These are phyloP conservation scores for Colletotrichum zoysiae DNA, from an alignment of 2,329 filamentous ascomycete species.

Conservation along the genomic window DNA sequence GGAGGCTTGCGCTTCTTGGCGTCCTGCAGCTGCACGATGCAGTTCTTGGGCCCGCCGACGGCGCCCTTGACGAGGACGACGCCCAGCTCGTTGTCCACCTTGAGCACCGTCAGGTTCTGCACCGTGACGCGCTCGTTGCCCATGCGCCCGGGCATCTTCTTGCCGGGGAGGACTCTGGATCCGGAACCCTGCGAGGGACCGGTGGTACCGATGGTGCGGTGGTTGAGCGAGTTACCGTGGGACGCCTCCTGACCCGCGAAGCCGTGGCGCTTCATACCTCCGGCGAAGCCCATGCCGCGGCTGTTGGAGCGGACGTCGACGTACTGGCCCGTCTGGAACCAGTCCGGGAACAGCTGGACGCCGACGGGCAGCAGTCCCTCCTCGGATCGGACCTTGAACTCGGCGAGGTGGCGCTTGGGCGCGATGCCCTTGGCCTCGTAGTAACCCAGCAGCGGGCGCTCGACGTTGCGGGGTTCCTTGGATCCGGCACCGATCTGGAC, in stretches of 20 bases:
- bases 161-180: slow-evolving; percentile 92
- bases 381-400: slow-evolving; percentile 86
- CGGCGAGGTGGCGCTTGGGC: slow-evolving; percentile 85
- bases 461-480: slow-evolving; percentile 80
- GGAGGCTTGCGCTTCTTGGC: slow-evolving; percentile 83
- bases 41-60: slow-evolving; percentile 89
- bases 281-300: slow-evolving; percentile 92
- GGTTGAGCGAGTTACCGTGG: slow-evolving; percentile 95
- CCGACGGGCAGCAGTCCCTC: slow-evolving; percentile 82
- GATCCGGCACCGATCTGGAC: slow-evolving; percentile 88
- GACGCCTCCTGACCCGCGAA: slow-evolving; percentile 90
- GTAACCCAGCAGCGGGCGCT: slow-evolving; percentile 87
- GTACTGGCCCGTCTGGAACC: slow-evolving; percentile 91
- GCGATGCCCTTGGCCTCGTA: slow-evolving; percentile 85
- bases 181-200: slow-evolving; percentile 93
- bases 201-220: slow-evolving; percentile 90
- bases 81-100: slow-evolving; percentile 88
- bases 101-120: slow-evolving; percentile 90
- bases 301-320: slow-evolving; percentile 86
- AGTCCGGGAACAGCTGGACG: slow-evolving; percentile 81
- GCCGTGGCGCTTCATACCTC: slow-evolving; percentile 97
- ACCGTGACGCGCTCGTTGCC: slow-evolving; percentile 88
- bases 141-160: slow-evolving; percentile 98
- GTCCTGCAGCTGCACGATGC: slow-evolving; percentile 87
- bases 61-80: slow-evolving; percentile 89